These are phyloP conservation scores for Amauroascus verrucosus DNA, from an alignment of 2,329 filamentous ascomycete genomes.

Conservation along the genomic window DNA sequence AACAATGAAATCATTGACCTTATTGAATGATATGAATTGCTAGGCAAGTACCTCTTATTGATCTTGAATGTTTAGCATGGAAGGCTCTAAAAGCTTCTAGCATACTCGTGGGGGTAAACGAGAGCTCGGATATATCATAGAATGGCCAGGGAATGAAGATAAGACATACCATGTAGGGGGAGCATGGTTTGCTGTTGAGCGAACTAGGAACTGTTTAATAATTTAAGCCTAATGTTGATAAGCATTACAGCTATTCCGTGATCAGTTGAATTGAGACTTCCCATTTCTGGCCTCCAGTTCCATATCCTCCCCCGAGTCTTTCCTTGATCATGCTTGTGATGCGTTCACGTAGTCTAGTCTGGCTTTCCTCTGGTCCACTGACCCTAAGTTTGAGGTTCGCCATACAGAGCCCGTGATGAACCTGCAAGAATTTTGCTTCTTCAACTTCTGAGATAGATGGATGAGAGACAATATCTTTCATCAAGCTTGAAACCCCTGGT, in stretches of 20 bases:
- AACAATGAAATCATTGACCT: too few species aligned
- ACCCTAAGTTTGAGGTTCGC: slow-evolving; percentile 80
- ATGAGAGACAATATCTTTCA: slow-evolving; percentile 75
- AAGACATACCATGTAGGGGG: background rate
- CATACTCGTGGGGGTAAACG: background rate
- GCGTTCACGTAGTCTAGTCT: slow-evolving; percentile 63
- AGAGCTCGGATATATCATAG: background rate
- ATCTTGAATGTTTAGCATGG: too few species aligned
- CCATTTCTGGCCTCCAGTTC: slow-evolving; percentile 70
- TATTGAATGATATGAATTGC: too few species aligned
- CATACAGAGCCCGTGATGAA: slow-evolving; percentile 94
- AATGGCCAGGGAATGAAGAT: background rate
- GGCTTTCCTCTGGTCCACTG: slow-evolving; percentile 57
- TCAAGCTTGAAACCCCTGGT: slow-evolving; percentile 57
- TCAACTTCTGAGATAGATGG: slow-evolving; percentile 66
- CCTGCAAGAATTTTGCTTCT: slow-evolving; percentile 95
- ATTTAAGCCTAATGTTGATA: background rate
- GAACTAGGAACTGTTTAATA: background rate
- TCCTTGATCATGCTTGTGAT: slow-evolving; percentile 73
- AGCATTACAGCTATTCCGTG: slow-evolving; percentile 37
- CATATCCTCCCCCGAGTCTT: slow-evolving; percentile 77
- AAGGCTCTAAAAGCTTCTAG: background rate
- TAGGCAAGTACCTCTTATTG: too few species aligned
- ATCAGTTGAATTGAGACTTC: slow-evolving; percentile 81
- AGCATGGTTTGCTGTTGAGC: background rate